A percentile compares a stretch with the other conserved stretches of the same genome.
phyloP scores from a whole-genome alignment of 2,329 filamentous ascomycete genomes.

The Clarireedia sp. region DNA sequence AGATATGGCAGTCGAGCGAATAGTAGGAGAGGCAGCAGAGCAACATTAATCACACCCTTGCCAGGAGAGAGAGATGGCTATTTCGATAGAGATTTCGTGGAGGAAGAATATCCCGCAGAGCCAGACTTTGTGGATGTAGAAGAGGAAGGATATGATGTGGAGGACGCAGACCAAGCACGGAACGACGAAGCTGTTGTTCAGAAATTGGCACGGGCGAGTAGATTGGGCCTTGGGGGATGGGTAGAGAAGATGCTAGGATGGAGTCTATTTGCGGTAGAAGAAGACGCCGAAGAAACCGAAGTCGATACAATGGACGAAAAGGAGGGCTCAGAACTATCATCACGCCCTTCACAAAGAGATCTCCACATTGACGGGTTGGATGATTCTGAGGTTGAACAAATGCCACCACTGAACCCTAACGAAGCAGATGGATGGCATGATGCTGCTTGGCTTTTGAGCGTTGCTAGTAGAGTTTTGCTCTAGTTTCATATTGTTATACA shows the following conservation, averaged over 20 bases:
- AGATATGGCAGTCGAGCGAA: conserved; percentile 37
- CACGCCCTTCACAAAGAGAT: conserved; percentile 17
- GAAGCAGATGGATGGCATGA: conserved; percentile 58
- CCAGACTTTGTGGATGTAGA: conserved; percentile 58
- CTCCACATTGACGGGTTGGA: conserved; percentile 15
- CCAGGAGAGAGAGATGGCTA: conserved; percentile 39
- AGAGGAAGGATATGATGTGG: conserved; percentile 46
- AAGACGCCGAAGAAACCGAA: conserved; percentile 46
- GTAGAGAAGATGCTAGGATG: conserved; percentile 51
- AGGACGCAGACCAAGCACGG: conserved; percentile 42
- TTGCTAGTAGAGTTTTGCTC: conserved; percentile 38
- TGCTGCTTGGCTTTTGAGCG: conserved; percentile 59
- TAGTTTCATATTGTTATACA: conserved; percentile 1
- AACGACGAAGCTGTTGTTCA: conserved; percentile 53
- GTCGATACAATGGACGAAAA: conserved; percentile 34
- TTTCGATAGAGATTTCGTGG: conserved; percentile 29
- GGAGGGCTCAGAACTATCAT: conserved; percentile 25
- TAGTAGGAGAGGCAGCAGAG: conserved; percentile 20
- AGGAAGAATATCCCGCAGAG: conserved; percentile 36
- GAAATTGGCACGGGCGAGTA: conserved; percentile 46
- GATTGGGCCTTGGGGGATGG: conserved; percentile 48
- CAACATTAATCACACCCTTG: conserved; percentile 33
- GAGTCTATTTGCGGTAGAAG: conserved; percentile 55
- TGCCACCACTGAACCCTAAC: conserved; percentile 41
- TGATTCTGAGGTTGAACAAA: conserved; percentile 36